phyloP scores from a whole-genome alignment of 257 asterid genomes.

The Vinca minor region DNA sequence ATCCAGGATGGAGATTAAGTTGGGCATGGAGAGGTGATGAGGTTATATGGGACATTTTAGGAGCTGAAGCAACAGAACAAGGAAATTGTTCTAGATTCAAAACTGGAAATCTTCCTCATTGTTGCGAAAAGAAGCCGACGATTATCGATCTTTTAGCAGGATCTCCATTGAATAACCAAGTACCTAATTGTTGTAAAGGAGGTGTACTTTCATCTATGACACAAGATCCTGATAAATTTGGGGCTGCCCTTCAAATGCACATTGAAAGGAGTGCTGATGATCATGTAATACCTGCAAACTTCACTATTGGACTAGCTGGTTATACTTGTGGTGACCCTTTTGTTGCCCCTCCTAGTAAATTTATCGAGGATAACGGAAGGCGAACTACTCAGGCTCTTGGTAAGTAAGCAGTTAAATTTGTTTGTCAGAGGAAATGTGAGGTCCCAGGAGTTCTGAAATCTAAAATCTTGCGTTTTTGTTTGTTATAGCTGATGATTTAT shows the following conservation, averaged over 20 bases:
- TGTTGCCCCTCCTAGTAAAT: conserved; percentile 50
- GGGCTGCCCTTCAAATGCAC: conserved; percentile 44
- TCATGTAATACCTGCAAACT: conserved; percentile 28
- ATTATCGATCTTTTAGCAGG: conserved; percentile 70
- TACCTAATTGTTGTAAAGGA: conserved; percentile 55
- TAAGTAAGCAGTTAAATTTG: conserved; percentile 27
- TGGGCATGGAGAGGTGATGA: conserved; percentile 59
- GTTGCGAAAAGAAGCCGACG: conserved; percentile 56
- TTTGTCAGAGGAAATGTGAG: no score
- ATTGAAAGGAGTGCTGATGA: conserved; percentile 22
- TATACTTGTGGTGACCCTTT: conserved; percentile 59
- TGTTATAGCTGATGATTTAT: not conserved
- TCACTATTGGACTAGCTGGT: conserved; percentile 57
- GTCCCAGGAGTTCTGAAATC: no score
- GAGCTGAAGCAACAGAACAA: conserved; percentile 70
- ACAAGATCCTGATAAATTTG: conserved; percentile 34
- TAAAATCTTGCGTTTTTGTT: no score
- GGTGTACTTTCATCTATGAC: conserved; percentile 64
- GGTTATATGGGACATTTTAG: conserved; percentile 55
- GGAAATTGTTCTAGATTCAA: conserved; percentile 62
- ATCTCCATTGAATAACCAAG: conserved; percentile 41
- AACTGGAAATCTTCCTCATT: conserved; percentile 43
- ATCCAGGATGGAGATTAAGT: conserved; percentile 68
- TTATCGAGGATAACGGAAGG: conserved; percentile 47
- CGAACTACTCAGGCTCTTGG: conserved; percentile 66